Conservation (phyloP, 2,329 filamentous ascomycete species). For the Rhynchosporium secalis region DNA sequence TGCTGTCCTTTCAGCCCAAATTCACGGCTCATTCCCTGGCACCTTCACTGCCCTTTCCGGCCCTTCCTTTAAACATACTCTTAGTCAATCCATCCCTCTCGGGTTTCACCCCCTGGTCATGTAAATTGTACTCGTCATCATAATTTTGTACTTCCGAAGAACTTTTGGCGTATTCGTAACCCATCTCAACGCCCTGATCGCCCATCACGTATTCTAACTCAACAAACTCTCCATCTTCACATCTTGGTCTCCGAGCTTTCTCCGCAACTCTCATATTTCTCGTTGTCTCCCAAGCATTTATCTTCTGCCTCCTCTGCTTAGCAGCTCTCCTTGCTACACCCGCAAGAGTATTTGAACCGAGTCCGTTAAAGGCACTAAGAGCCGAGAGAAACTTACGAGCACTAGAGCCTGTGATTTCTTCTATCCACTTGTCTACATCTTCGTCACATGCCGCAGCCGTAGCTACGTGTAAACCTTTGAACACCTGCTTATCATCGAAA, state of each 20-base stretch:
- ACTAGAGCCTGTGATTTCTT: conserved; percentile 52
- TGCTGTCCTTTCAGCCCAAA: conserved; percentile 17
- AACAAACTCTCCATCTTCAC: conserved; percentile 5
- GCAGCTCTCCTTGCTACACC: conserved; percentile 32
- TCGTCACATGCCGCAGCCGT: conserved; percentile 57
- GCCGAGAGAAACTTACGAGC: conserved; percentile 57
- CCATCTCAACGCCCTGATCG: conserved; percentile 16
- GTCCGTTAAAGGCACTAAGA: conserved; percentile 51
- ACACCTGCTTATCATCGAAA: conserved; percentile 52
- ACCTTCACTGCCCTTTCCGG: conserved; percentile 4
- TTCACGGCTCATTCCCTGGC: conserved; percentile 1
- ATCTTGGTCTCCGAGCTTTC: neutral
- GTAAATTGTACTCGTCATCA: neutral
- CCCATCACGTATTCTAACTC: conserved; percentile 13
- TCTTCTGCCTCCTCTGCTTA: conserved; percentile 26
- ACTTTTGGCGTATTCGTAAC: neutral
- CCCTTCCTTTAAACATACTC: conserved; percentile 7
- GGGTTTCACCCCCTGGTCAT: conserved; percentile 10
- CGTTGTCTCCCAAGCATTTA: conserved; percentile 25
- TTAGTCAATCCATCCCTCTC: neutral
- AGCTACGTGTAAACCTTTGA: conserved; percentile 56
- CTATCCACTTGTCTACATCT: conserved; percentile 53
- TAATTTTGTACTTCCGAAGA: neutral
- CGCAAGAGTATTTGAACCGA: conserved; percentile 38
- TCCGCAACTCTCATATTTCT: conserved; percentile 23